Evolutionary conservation across 2,329 filamentous ascomycete genomes (phyloP).

Genomic region (Colletotrichum lini): DNA sequence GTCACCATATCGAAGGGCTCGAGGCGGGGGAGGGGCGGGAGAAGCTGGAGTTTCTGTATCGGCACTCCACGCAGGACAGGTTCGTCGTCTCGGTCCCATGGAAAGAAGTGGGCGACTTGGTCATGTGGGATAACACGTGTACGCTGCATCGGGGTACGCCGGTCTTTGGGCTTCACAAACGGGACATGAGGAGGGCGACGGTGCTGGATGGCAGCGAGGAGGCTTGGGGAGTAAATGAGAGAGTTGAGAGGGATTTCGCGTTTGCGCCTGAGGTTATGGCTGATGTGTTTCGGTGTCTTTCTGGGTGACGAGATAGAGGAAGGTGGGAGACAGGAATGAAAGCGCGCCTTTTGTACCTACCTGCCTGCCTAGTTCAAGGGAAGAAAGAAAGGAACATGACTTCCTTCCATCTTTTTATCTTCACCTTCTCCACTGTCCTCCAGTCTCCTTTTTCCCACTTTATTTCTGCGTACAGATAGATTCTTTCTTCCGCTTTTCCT

Average conservation of each 20-base stretch:
- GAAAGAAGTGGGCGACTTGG: conserved; percentile 63
- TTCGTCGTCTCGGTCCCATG: conserved; percentile 63
- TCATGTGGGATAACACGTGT: conserved; percentile 73
- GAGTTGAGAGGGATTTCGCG: conserved; percentile 29
- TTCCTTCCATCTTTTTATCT: not conserved
- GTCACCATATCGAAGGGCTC: conserved; percentile 66
- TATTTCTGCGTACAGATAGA: too few relatives aligned
- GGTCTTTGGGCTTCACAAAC: conserved; percentile 62
- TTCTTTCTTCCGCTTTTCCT: too few relatives aligned
- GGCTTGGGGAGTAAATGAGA: conserved; percentile 56
- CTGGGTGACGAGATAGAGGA: not conserved
- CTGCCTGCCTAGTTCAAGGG: too few relatives aligned
- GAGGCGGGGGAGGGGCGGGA: conserved; percentile 52
- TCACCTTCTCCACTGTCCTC: too few relatives aligned
- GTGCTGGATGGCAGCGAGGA: conserved; percentile 62
- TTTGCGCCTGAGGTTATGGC: conserved; percentile 21
- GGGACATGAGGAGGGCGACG: conserved; percentile 70
- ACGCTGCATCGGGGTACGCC: conserved; percentile 67
- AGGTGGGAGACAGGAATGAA: not conserved
- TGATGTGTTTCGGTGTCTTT: not conserved
- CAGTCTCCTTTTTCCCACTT: too few relatives aligned
- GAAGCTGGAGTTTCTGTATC: conserved; percentile 58
- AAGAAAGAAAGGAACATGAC: too few relatives aligned
- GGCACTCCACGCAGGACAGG: conserved; percentile 62
- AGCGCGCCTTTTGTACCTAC: too few relatives aligned